Percentiles rank a stretch among this genome's conserved stretches.
These are phyloP conservation scores for Amanita phalloides DNA, from an alignment of 768 basidiomycete species.

Conservation along the genomic window DNA sequence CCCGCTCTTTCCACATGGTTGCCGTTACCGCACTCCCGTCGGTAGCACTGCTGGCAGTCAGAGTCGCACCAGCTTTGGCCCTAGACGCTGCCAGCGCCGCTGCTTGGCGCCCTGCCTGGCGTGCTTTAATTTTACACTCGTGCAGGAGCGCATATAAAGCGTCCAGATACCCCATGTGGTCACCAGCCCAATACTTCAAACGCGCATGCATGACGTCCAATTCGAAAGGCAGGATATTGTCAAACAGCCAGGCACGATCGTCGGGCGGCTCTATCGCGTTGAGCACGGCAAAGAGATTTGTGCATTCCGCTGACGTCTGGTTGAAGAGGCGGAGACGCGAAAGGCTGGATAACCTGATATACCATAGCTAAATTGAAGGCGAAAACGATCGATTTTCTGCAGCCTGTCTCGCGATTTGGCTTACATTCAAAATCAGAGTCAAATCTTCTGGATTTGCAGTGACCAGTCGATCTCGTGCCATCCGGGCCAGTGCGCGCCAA, in stretches of 20 bases:
- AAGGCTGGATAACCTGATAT: constrained; percentile 68
- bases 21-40: constrained; percentile 21
- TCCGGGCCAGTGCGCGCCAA: constrained; percentile 76
- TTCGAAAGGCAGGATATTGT: constrained; percentile 47
- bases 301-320: constrained; percentile 78
- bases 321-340: constrained; percentile 78
- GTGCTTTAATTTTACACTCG: constrained; percentile 46
- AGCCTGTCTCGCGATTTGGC: constrained; percentile 13
- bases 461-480: constrained; percentile 75
- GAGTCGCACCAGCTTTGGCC: not conserved
- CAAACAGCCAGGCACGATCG: constrained; percentile 49
- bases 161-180: constrained; percentile 73
- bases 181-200: constrained; percentile 73
- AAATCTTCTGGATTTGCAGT: constrained; percentile 61
- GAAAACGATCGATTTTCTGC: not conserved
- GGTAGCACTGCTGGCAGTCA: constrained; percentile 5
- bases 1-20: constrained; percentile 80
- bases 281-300: constrained; percentile 67
- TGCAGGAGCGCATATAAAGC: constrained; percentile 51
- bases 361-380: constrained; percentile 52
- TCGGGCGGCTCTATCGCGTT: constrained; percentile 42
- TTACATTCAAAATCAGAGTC: constrained; percentile 52
- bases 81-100: not conserved
- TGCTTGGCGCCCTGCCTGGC: constrained; percentile 17
- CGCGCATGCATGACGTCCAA: constrained; percentile 64